phyloP scores from a whole-genome alignment of 2,329 filamentous ascomycete genomes.

The Lachnellula arida region DNA sequence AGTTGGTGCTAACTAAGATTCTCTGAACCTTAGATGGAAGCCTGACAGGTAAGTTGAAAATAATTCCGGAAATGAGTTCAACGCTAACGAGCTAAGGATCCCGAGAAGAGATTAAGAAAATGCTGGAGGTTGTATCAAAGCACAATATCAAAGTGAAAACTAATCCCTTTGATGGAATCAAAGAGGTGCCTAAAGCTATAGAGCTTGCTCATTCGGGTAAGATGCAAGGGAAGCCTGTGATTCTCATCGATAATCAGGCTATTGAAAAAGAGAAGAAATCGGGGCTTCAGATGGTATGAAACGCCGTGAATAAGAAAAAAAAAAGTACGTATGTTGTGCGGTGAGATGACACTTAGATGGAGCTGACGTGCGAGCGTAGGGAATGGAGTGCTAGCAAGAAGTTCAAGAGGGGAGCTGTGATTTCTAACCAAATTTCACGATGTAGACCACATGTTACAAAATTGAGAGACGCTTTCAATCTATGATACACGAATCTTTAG shows the following conservation, averaged over 20 bases:
- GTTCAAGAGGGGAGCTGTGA: neutral
- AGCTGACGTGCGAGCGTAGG: no score
- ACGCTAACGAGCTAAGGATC: slow-evolving; percentile 31
- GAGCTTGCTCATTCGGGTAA: slow-evolving; percentile 47
- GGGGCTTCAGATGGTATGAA: slow-evolving; percentile 19
- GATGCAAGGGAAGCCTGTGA: slow-evolving; percentile 50
- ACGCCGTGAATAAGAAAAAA: neutral
- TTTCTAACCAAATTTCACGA: neutral
- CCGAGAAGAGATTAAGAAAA: slow-evolving; percentile 39
- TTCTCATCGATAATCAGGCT: slow-evolving; percentile 44
- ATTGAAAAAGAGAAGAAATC: slow-evolving; percentile 23
- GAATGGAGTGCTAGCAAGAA: neutral
- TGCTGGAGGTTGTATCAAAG: slow-evolving; percentile 44
- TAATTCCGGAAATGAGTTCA: neutral
- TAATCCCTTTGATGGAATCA: slow-evolving; percentile 47
- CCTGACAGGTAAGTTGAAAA: slow-evolving; percentile 27
- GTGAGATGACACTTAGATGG: no score
- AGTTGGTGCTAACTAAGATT: no score
- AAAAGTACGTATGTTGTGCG: neutral
- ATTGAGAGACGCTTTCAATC: neutral
- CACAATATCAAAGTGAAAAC: slow-evolving; percentile 45
- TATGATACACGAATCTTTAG: neutral
- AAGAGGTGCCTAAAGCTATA: slow-evolving; percentile 46
- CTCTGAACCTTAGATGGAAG: slow-evolving; percentile 33
- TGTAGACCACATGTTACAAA: neutral